Evolutionary conservation across 2,329 filamentous ascomycete genomes (phyloP).

Genomic region (Fusarium protoensiforme): DNA sequence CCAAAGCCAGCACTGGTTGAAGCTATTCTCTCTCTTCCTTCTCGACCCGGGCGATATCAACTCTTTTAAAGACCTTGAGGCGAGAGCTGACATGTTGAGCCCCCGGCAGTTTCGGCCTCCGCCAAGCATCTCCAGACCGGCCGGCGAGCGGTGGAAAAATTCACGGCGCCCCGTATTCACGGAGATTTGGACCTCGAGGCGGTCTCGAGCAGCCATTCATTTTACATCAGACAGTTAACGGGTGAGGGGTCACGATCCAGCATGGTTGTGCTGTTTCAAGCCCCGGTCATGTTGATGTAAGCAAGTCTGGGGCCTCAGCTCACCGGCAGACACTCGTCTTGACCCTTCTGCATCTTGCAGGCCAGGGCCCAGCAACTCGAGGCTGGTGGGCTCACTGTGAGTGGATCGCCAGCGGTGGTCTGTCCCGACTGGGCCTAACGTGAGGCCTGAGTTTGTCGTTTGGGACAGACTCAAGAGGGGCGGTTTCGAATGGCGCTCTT

Average conservation of each 20-base stretch:
- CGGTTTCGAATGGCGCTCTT: constrained; percentile 25
- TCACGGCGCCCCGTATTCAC: constrained; percentile 4
- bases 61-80: constrained; percentile 27
- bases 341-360: not conserved
- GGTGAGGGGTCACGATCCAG: constrained; percentile 27
- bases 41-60: not conserved
- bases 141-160: constrained; percentile 35
- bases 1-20: constrained; percentile 30
- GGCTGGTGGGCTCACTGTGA: constrained; percentile 6
- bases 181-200: constrained; percentile 8
- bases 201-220: constrained; percentile 20
- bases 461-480: constrained; percentile 13
- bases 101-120: constrained; percentile 16
- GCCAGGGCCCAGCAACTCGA: not conserved
- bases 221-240: constrained; percentile 35
- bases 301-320: constrained; percentile 6
- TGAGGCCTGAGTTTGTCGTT: constrained; percentile 5
- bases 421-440: constrained; percentile 17
- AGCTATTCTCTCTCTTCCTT: constrained; percentile 12
- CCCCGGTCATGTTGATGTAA: constrained; percentile 20
- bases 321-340: not conserved
- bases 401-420: constrained; percentile 18
- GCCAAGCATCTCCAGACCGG: constrained; percentile 17
- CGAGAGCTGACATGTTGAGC: not conserved
- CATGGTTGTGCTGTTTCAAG: constrained; percentile 37